Base-by-base conservation (phyloP, 768 basidiomycete genomes). In the Lactarius akahatsu region DNA sequence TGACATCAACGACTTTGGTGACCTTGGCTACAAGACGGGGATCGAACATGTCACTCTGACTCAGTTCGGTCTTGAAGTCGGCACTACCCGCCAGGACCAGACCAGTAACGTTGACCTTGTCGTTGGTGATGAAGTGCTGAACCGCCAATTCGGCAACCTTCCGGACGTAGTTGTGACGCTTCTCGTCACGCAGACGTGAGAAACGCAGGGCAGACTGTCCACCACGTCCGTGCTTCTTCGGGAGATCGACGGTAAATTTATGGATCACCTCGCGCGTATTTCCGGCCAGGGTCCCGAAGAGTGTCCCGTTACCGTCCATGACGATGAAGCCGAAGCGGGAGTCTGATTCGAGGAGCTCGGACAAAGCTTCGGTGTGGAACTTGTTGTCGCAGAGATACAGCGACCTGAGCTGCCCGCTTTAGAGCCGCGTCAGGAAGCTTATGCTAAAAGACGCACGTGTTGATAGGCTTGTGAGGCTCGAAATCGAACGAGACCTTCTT, bases 141-240 rank as follows among this genome's bases (percentile, higher is more conserved):
- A 98, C 97, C 7, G 97, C 95, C 66, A 85, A 83, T 78, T 99
- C 97, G 60, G 96, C 95, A 65, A 99, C 97, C 79, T 99, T 99
- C 73, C 97, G 91, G 60, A 99, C 96, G 77, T 99, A 99, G 80
- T 98, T 99, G 88, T 98, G 96, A 57, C 97, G 89, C 78, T 97
- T 97, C 81, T 99, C 97, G 77, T 98, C 97, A 74, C 97, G 91
- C 59, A 99, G 86, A 83, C 97, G 96, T 47, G 96, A 93, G 87
- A 99, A 99, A 91, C 97, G 97, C 54, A 98, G 85, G 30, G 97
- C 97, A 63, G 97, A 98, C 79, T 99, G 97, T 78, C 97, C 97
- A 86, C 97, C 97, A 83, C 97, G 95, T 69, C 96, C 96, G 77
- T 98, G 97, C 82, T 99, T 99, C 83, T 99, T 99, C 52, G 97